Conservation (phyloP, 176 grass and related monocot genomes). For the Thinopyrum elongatum region DNA sequence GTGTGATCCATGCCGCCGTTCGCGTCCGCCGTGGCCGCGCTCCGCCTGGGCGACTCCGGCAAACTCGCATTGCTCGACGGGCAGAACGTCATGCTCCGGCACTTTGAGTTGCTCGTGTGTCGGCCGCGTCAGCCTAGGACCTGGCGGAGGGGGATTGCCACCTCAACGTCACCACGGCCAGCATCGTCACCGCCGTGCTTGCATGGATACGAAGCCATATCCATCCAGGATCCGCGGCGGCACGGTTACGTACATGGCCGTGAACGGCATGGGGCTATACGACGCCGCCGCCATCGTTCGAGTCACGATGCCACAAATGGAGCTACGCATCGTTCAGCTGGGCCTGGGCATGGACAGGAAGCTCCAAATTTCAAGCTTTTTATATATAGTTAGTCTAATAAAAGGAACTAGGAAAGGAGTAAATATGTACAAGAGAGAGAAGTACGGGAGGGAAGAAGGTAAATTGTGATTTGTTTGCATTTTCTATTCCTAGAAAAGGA, state of each 20-base stretch:
- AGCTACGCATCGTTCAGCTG: slow-evolving; percentile 43
- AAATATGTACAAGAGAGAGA: too few relatives aligned
- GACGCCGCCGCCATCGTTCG: slow-evolving; percentile 34
- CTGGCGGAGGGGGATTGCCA: slow-evolving; percentile 3
- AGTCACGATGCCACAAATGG: slow-evolving; percentile 13
- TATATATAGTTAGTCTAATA: too few relatives aligned
- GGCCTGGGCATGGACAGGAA: slow-evolving; percentile 16
- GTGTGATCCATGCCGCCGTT: slow-evolving; percentile 56
- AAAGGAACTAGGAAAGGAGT: too few relatives aligned
- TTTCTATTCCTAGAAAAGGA: too few relatives aligned
- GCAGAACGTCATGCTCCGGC: slow-evolving; percentile 55
- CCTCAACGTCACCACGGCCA: slow-evolving; percentile 35
- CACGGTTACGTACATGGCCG: slow-evolving; percentile 34
- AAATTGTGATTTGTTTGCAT: too few relatives aligned
- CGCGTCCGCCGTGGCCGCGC: not conserved
- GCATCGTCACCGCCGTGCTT: slow-evolving; percentile 6
- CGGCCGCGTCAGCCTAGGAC: slow-evolving; percentile 39
- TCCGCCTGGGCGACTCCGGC: slow-evolving; percentile 44
- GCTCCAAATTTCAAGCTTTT: slow-evolving; percentile 44
- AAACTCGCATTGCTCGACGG: slow-evolving; percentile 55
- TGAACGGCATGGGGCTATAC: slow-evolving; percentile 55
- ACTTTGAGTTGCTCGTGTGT: slow-evolving; percentile 41
- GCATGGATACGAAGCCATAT: too few relatives aligned
- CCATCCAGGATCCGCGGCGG: slow-evolving; percentile 47
- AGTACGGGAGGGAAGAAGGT: too few relatives aligned